These are phyloP conservation scores for Hyaloperonospora brassicae DNA, from an alignment of 352 stramenopile genomes.

Conservation along the genomic window DNA sequence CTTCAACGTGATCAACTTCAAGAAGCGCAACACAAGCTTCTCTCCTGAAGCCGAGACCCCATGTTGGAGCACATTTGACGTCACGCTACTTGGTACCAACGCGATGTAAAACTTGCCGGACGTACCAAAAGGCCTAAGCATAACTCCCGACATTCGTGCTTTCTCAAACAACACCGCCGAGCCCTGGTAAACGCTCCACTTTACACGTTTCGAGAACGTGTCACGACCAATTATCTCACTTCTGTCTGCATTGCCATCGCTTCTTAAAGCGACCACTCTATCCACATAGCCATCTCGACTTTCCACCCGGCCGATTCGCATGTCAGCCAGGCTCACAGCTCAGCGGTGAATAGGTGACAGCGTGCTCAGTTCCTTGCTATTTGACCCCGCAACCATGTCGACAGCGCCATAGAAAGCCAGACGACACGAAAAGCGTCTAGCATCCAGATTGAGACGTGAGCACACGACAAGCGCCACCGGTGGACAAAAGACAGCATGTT, in stretches of 20 bases:
- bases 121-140: conserved; percentile 74
- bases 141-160: conserved; percentile 31
- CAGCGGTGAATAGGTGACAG: conserved; percentile 7
- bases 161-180: conserved; percentile 42
- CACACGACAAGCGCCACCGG: conserved; percentile 51
- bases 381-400: conserved; percentile 27
- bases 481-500: conserved; percentile 53
- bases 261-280: conserved; percentile 25
- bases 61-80: not conserved
- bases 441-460: conserved; percentile 62
- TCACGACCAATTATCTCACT: conserved; percentile 52
- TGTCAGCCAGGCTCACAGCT: conserved; percentile 19
- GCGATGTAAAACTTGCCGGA: conserved; percentile 72
- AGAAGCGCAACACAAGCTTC: conserved; percentile 45
- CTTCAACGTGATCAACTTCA: conserved; percentile 49
- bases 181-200: no score
- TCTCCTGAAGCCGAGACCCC: conserved; percentile 27
- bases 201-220: conserved; percentile 77
- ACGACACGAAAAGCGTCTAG: conserved; percentile 51
- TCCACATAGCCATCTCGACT: conserved; percentile 52
- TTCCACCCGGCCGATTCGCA: conserved; percentile 62
- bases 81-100: no score
- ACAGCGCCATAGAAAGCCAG: no score
- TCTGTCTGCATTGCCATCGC: conserved; percentile 2
- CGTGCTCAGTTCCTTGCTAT: conserved; percentile 2